A percentile compares a stretch with the other conserved stretches of the same genome.
Evolutionary conservation across 2,329 filamentous ascomycete genomes (phyloP).

Genomic region (Plectosphaerella sp.): DNA sequence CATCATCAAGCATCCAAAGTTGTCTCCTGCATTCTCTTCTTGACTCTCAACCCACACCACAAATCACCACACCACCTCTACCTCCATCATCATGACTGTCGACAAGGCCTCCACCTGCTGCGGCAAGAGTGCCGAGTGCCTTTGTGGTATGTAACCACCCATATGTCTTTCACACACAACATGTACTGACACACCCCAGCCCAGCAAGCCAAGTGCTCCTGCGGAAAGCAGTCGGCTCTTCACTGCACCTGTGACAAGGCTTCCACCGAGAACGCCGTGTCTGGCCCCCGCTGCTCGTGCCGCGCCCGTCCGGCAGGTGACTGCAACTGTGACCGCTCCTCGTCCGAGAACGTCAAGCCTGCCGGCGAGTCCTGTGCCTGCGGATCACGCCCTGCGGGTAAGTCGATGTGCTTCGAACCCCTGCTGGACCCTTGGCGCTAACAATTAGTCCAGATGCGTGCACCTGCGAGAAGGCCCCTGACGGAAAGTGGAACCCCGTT

Average conservation of each 20-base stretch:
- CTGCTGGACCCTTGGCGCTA: not conserved
- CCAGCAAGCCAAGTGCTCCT: slow-evolving; percentile 73
- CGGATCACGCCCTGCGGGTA: slow-evolving; percentile 68
- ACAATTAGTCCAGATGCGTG: slow-evolving; percentile 50
- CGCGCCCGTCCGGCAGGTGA: slow-evolving; percentile 72
- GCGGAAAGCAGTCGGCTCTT: slow-evolving; percentile 81
- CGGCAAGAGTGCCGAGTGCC: slow-evolving; percentile 47
- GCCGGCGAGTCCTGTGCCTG: slow-evolving; percentile 67
- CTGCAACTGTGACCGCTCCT: slow-evolving; percentile 75
- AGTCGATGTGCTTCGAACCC: slow-evolving; percentile 21
- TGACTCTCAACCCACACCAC: not conserved
- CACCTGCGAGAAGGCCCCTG: slow-evolving; percentile 74
- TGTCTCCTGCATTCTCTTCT: not conserved
- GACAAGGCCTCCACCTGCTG: slow-evolving; percentile 49
- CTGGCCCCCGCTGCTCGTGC: slow-evolving; percentile 77
- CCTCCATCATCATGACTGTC: slow-evolving; percentile 24
- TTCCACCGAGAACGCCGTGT: slow-evolving; percentile 65
- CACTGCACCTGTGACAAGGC: slow-evolving; percentile 83
- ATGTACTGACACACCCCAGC: slow-evolving; percentile 30
- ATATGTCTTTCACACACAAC: not conserved
- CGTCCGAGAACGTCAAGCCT: slow-evolving; percentile 62
- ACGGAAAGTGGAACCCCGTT: slow-evolving; percentile 55
- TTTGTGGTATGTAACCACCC: slow-evolving; percentile 46
- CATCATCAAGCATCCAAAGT: not conserved
- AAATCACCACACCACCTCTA: not conserved